A percentile compares a stretch with the other conserved stretches of the same genome.
phyloP scores from a whole-genome alignment of 495 filamentous ascomycete genomes.

The Clohesyomyces aquaticus region DNA sequence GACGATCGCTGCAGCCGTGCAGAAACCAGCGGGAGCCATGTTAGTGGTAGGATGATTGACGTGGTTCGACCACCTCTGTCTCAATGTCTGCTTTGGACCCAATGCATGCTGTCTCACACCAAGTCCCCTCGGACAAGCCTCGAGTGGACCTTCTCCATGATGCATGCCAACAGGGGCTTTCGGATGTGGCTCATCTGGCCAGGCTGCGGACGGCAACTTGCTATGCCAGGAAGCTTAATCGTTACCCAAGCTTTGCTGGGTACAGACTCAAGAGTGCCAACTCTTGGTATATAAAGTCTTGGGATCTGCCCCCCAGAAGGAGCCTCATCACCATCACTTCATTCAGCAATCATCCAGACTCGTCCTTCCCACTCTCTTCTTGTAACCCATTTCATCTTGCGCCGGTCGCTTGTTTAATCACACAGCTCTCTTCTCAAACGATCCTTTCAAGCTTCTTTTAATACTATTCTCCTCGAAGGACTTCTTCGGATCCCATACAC shows the following conservation, averaged over 20 bases:
- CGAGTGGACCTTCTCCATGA: background rate
- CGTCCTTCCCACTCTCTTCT: slow-evolving; percentile 29
- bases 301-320: slow-evolving; percentile 2
- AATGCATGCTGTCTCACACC: slow-evolving; percentile 23
- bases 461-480: background rate
- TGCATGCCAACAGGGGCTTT: slow-evolving; percentile 14
- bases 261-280: background rate
- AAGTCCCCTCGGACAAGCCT: background rate
- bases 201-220: slow-evolving; percentile 3
- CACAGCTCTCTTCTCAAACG: slow-evolving; percentile 11
- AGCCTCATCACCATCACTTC: slow-evolving; percentile 31
- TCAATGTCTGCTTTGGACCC: slow-evolving; percentile 7
- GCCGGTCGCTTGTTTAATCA: slow-evolving; percentile 36
- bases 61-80: slow-evolving; percentile 21
- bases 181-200: slow-evolving; percentile 8
- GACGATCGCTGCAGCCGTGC: background rate
- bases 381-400: slow-evolving; percentile 21
- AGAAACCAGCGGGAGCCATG: background rate
- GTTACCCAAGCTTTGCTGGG: slow-evolving; percentile 17
- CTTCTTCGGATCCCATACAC: slow-evolving; percentile 7
- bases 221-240: slow-evolving; percentile 23
- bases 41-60: background rate
- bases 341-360: slow-evolving; percentile 31
- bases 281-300: slow-evolving; percentile 15
- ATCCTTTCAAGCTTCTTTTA: slow-evolving; percentile 18